These are phyloP conservation scores for Colletotrichum melonis DNA, from an alignment of 2,329 filamentous ascomycete species.

Conservation along the genomic window DNA sequence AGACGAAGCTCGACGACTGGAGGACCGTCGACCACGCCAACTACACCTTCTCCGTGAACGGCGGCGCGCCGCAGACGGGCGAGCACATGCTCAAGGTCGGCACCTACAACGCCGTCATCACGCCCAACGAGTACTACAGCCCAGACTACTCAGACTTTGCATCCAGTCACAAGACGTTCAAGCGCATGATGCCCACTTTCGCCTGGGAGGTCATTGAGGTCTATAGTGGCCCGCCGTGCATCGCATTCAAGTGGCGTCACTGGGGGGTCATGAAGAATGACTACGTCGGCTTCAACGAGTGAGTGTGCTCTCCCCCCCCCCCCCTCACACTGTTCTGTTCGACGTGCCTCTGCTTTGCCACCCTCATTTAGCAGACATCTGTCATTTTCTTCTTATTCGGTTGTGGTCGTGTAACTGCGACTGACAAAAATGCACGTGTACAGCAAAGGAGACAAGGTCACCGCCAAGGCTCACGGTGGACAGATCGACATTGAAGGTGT, in stretches of 20 bases:
- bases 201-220: conserved; percentile 79
- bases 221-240: conserved; percentile 71
- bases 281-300: conserved; percentile 74
- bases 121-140: conserved; percentile 72
- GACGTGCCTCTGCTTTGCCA: too few relatives aligned
- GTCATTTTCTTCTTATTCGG: neutral
- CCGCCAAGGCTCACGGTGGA: conserved; percentile 69
- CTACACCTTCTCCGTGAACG: conserved; percentile 74
- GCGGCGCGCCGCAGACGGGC: conserved; percentile 64
- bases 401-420: neutral
- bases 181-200: conserved; percentile 79
- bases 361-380: neutral
- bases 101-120: conserved; percentile 76
- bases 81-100: conserved; percentile 75
- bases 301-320: conserved; percentile 41
- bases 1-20: conserved; percentile 70
- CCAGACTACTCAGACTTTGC: conserved; percentile 71
- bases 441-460: conserved; percentile 72
- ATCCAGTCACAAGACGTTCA: conserved; percentile 76
- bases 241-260: conserved; percentile 74
- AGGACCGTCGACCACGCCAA: conserved; percentile 69
- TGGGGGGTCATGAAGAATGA: conserved; percentile 76
- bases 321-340: too few relatives aligned
- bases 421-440: neutral
- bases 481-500: conserved; percentile 73